Conservation (phyloP, 768 basidiomycete genomes). For the Candolleomyces aberdarensis region DNA sequence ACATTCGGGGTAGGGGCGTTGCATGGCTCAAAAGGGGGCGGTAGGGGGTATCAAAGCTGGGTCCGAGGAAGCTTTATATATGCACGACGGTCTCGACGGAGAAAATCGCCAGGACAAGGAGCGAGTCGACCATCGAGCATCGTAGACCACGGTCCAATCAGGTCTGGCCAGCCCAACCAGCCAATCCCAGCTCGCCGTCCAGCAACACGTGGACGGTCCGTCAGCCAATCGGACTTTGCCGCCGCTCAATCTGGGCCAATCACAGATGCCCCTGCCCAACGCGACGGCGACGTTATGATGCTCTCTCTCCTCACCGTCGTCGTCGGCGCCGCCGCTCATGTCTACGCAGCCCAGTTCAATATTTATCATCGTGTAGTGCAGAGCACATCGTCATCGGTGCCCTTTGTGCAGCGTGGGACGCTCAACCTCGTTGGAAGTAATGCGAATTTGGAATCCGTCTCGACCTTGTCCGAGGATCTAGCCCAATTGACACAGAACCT, state of each 20-base stretch:
- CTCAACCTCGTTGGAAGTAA: conserved; percentile 33
- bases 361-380: conserved; percentile 55
- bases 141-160: conserved; percentile 11
- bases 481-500: conserved; percentile 35
- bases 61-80: conserved; percentile 9
- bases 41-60: conserved; percentile 7
- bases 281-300: conserved; percentile 14
- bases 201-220: neutral
- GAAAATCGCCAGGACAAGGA: conserved; percentile 11
- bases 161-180: conserved; percentile 13
- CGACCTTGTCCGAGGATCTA: conserved; percentile 46
- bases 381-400: conserved; percentile 34
- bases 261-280: neutral
- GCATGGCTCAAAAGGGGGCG: conserved; percentile 13
- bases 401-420: conserved; percentile 42
- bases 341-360: conserved; percentile 21
- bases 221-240: conserved; percentile 12
- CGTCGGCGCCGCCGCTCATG: conserved; percentile 17
- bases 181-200: conserved; percentile 17
- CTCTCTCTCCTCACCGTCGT: conserved; percentile 7
- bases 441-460: conserved; percentile 35
- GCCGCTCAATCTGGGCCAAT: neutral
- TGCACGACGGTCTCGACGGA: conserved; percentile 14
- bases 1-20: conserved; percentile 21
- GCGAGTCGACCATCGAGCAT: conserved; percentile 6